Conservation (phyloP, 371 early-diverging fungal species). For the Actinomucor elegans region DNA sequence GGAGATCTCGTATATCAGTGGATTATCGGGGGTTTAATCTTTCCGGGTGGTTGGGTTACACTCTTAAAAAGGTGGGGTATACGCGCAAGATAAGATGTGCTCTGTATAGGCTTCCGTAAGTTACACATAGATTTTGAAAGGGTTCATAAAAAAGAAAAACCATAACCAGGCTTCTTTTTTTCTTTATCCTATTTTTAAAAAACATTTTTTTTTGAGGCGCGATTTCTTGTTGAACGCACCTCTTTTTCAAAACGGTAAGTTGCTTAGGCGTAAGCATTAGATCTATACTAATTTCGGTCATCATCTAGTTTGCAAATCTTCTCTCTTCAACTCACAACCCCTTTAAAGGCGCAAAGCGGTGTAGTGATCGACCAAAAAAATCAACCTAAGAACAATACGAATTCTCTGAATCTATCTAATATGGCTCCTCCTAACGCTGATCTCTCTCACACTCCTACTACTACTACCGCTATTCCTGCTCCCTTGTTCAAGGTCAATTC, state of each 20-base stretch:
- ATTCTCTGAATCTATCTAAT: conserved; percentile 3
- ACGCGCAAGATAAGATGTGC: background rate
- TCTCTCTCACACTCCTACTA: conserved; percentile 10
- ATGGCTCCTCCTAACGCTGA: conserved; percentile 30
- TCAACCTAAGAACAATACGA: conserved; percentile 37
- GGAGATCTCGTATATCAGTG: no score
- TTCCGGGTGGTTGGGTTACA: no score
- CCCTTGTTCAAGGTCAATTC: conserved; percentile 82
- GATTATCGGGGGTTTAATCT: background rate
- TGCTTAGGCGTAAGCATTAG: no score
- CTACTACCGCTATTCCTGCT: conserved; percentile 33
- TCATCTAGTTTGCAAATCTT: conserved; percentile 77
- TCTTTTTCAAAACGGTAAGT: conserved; percentile 42
- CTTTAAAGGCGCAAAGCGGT: conserved; percentile 75
- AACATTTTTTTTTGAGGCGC: conserved; percentile 22
- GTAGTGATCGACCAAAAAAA: conserved; percentile 76
- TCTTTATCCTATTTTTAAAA: conserved; percentile 6
- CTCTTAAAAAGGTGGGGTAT: background rate
- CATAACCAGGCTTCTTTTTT: no score
- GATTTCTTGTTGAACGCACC: conserved; percentile 17
- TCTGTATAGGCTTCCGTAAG: conserved; percentile 9
- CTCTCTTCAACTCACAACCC: conserved; percentile 86
- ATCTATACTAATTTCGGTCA: no score
- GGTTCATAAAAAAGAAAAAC: conserved; percentile 6
- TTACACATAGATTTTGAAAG: conserved; percentile 15